phyloP scores from a whole-genome alignment of 73 alveolate species.

The Tetrahymena borealis region DNA sequence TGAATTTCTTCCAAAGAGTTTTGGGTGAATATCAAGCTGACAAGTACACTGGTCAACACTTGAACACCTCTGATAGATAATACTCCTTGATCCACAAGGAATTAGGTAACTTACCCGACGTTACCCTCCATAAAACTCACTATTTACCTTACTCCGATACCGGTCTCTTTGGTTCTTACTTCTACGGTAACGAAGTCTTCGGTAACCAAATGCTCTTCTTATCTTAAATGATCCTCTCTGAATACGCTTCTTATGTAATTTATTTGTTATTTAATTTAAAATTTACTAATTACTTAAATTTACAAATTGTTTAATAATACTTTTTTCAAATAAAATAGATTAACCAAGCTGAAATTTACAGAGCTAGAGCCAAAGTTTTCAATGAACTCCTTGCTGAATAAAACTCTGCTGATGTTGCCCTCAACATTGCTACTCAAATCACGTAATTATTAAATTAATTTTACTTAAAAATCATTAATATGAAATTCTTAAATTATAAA shows the following conservation, averaged over 20 bases:
- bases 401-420: constrained; percentile 39
- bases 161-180: constrained; percentile 66
- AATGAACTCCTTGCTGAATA: constrained; percentile 50
- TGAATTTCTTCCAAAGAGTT: constrained; percentile 52
- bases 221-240: constrained; percentile 32
- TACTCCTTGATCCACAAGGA: constrained; percentile 63
- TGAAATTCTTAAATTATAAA: not conserved
- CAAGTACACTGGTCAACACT: constrained; percentile 63
- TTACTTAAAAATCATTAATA: not conserved
- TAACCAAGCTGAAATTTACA: constrained; percentile 61
- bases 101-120: constrained; percentile 74
- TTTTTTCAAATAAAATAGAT: no score
- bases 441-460: not conserved
- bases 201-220: constrained; percentile 52
- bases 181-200: constrained; percentile 70
- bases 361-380: constrained; percentile 68
- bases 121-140: constrained; percentile 54
- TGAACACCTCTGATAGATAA: constrained; percentile 63
- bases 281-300: no score
- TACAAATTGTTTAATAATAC: no score
- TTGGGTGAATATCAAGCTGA: constrained; percentile 65
- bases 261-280: no score
- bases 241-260: constrained; percentile 28
- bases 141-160: constrained; percentile 66
- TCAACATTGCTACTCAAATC: constrained; percentile 30